phyloP scores from a whole-genome alignment of 2,329 filamentous ascomycete species.

The Botrytis byssoidea region DNA sequence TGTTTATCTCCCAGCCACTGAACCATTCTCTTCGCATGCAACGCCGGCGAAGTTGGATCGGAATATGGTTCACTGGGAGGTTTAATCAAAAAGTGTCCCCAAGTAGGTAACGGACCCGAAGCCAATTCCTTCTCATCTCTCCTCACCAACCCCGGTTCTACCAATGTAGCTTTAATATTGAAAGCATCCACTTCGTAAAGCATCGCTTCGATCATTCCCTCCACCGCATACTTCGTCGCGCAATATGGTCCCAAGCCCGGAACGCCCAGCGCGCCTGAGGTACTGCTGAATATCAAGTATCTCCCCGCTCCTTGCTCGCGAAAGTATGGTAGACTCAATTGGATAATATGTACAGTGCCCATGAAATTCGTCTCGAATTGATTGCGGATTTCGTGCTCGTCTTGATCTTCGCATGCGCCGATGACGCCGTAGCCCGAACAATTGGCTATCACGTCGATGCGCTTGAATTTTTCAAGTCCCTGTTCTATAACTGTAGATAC shows the following conservation, averaged over 20 bases:
- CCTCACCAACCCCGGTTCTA: constrained; percentile 85
- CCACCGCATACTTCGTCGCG: constrained; percentile 94
- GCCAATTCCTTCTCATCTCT: constrained; percentile 71
- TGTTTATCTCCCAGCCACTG: constrained; percentile 93
- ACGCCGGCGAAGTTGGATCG: constrained; percentile 73
- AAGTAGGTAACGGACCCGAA: constrained; percentile 64
- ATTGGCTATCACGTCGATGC: constrained; percentile 86
- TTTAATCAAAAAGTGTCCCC: constrained; percentile 91
- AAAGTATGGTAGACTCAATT: constrained; percentile 84
- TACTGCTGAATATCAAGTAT: constrained; percentile 94
- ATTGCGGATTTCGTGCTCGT: constrained; percentile 89
- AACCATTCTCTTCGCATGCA: constrained; percentile 86
- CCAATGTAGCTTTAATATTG: constrained; percentile 89
- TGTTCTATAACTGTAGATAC: constrained; percentile 69
- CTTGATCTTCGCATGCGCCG: constrained; percentile 93
- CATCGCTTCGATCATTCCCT: constrained; percentile 94
- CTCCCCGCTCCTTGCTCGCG: constrained; percentile 71
- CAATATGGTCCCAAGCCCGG: constrained; percentile 92
- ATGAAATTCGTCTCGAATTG: constrained; percentile 99
- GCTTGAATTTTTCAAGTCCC: constrained; percentile 72
- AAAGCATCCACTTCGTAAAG: constrained; percentile 91
- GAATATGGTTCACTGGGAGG: constrained; percentile 79
- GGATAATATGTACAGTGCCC: constrained; percentile 90
- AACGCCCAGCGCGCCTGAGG: constrained; percentile 86
- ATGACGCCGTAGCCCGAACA: constrained; percentile 96